Evolutionary conservation across 805 yeast species (phyloP).

Genomic region (Myxozyma sirexii): DNA sequence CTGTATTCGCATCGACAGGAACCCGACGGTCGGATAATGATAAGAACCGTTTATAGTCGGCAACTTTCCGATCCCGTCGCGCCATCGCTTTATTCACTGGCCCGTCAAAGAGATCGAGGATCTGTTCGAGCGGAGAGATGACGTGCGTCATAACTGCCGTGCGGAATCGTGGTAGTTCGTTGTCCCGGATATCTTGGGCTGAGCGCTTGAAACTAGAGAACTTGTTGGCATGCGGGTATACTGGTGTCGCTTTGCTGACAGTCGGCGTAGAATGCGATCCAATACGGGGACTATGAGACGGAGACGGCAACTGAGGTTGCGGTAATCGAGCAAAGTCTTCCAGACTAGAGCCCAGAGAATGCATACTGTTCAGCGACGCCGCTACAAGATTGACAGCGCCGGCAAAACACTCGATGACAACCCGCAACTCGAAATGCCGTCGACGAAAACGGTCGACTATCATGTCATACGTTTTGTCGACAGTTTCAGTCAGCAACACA

Average conservation of each 20-base stretch:
- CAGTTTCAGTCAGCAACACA: background rate
- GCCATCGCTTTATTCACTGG: constrained; percentile 14
- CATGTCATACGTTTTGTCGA: constrained; percentile 21
- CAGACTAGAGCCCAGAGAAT: constrained; percentile 2
- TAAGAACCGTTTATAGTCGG: constrained; percentile 18
- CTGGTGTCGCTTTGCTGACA: background rate
- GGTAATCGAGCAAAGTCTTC: constrained; percentile 17
- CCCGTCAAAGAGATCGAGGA: constrained; percentile 21
- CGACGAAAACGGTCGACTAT: constrained; percentile 23
- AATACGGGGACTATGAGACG: constrained; percentile 1
- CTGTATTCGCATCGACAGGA: constrained; percentile 5
- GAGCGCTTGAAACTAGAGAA: constrained; percentile 10
- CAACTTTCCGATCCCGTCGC: constrained; percentile 21
- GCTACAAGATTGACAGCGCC: background rate
- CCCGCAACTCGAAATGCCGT: constrained; percentile 23
- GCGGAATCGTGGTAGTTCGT: constrained; percentile 19
- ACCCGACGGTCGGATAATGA: constrained; percentile 17
- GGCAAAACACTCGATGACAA: constrained; percentile 17
- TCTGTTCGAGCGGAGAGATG: constrained; percentile 19
- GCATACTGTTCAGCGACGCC: constrained; percentile 4
- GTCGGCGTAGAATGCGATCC: background rate
- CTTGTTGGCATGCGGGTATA: background rate
- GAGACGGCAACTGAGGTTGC: background rate
- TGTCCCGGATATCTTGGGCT: constrained; percentile 13
- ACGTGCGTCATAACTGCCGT: constrained; percentile 17